Conservation (phyloP, 2,329 filamentous ascomycete genomes). For the Ceratocystis lukuohia region DNA sequence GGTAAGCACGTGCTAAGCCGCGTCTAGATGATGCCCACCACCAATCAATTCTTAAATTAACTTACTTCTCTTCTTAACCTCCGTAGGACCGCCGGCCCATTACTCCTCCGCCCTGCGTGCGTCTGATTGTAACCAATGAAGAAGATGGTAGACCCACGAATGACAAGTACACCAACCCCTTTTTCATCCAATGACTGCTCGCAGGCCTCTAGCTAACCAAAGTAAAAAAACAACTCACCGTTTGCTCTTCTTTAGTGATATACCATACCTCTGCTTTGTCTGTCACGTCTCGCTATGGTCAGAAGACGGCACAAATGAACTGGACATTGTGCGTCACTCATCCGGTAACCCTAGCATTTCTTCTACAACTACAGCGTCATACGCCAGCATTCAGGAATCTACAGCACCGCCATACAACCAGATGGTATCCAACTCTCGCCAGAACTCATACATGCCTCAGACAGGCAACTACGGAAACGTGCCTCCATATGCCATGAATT, state of each 20-base stretch:
- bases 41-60: neutral
- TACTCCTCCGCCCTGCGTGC: slow-evolving; percentile 85
- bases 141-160: slow-evolving; percentile 45
- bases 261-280: slow-evolving; percentile 39
- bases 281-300: slow-evolving; percentile 56
- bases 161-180: slow-evolving; percentile 13
- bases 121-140: slow-evolving; percentile 64
- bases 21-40: neutral
- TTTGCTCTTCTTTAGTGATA: slow-evolving; percentile 38
- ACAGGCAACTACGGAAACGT: slow-evolving; percentile 21
- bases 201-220: neutral
- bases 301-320: slow-evolving; percentile 50
- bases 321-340: slow-evolving; percentile 51
- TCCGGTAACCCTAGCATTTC: slow-evolving; percentile 64
- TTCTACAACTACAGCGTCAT: slow-evolving; percentile 51
- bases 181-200: neutral
- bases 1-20: slow-evolving; percentile 35
- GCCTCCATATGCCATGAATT: slow-evolving; percentile 21
- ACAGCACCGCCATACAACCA: slow-evolving; percentile 26
- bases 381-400: slow-evolving; percentile 22
- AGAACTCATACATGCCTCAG: slow-evolving; percentile 24
- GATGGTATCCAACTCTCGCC: slow-evolving; percentile 28
- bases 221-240: neutral
- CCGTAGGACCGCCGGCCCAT: slow-evolving; percentile 80
- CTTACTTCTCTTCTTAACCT: neutral